Evolutionary conservation across 2,329 filamentous ascomycete species (phyloP), one percentile per base, ranked within the genome.

Genomic region (Aspergillus oerlinghausenensis): DNA sequence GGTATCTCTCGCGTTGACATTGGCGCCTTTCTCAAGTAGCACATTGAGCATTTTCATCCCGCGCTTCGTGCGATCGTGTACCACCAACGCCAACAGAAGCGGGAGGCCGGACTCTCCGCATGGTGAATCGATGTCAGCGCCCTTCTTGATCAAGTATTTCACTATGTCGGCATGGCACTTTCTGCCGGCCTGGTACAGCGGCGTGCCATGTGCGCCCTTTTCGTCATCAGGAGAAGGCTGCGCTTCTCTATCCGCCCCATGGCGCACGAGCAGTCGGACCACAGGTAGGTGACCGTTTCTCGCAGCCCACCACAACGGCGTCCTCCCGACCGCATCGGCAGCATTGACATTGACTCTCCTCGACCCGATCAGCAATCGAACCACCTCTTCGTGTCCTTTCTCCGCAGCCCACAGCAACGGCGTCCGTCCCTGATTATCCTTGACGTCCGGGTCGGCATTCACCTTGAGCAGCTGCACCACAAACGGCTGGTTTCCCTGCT

Each of bases 121-220:
- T 11, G 58, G 53, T 4, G 58, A 56, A 29, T 66, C 65, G n/a
- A 65, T 54, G 29, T 67, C 52, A 2, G 64, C 65, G 1, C 62
- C 62, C 28, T 63, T 65, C 32, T 64, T 62, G 21, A 71, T 49
- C 25, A 71, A 59, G 23, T 70, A 64, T 49, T 60, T 60, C n/a
- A 67, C 63, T 29, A 71, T 60, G 4, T 63, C 65, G 9, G 56
- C 25, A 32, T 69, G 63, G 6, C 63, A 64, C 23, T 60, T 57
- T 23, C 56, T 51, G 52, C 60, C 56, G 28, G 69, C 69, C 35
- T 63, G 60, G 25, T 65, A 67, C 40, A 66, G 55, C 9, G 66
- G 61, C 2, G 58, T 66, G 8, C 59, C 60, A 11, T 51, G 57
- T 7, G 42, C 59, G 29, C 50, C 58, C 25, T 55, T 49, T 43